Base-by-base conservation (phyloP, 805 yeast genomes). In the Isabelozyma gotoi region DNA sequence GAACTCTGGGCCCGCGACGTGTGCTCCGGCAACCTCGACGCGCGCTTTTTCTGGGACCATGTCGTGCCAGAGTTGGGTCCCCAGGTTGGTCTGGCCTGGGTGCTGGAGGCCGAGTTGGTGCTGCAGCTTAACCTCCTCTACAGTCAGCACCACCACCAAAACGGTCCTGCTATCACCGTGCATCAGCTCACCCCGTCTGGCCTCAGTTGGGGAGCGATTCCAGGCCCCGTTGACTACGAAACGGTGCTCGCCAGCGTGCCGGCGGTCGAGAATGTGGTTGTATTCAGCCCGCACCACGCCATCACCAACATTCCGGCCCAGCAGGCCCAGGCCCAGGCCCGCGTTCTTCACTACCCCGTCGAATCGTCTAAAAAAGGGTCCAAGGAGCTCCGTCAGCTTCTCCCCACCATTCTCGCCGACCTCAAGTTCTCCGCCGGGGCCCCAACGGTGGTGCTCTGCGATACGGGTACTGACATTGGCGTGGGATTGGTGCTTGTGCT, bases 401-500 rank as follows among this genome's bases (percentile, higher is more conserved):
- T 88, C 1, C 77, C 81, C 0, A 48, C 55, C 2, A 63, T 88
- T 5, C 47, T 77, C 8, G 49, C 62, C 3, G 10, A 60, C 29
- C 11, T 55, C 1, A 32, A 32, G 7, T 14, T 32, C 16, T 17
- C 20, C 5, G 17, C 15, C 7, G 41, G 1, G 20, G 38, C 2
- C 21, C 39, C 1, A 43, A 40, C 63, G 4, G 52, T 74, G 1
- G 57, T 89, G 0, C 56, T 83, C 2, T 84, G 92, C 53, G 84
- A 81, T 18, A 64, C 77, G 0, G 91, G 88, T 0, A 68, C 73
- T 3, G 96, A 89, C 55, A 56, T 88, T 34, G 76, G 90, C 1
- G 73, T 80, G 2, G 88, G 86, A 0, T 73, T 85, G 0, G 70
- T 78, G 0, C 60, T 88, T 3, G 66, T 77, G 12, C 53, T 81